phyloP scores from a whole-genome alignment of 2,329 filamentous ascomycete species.

The Cladosporium cucumerinum region DNA sequence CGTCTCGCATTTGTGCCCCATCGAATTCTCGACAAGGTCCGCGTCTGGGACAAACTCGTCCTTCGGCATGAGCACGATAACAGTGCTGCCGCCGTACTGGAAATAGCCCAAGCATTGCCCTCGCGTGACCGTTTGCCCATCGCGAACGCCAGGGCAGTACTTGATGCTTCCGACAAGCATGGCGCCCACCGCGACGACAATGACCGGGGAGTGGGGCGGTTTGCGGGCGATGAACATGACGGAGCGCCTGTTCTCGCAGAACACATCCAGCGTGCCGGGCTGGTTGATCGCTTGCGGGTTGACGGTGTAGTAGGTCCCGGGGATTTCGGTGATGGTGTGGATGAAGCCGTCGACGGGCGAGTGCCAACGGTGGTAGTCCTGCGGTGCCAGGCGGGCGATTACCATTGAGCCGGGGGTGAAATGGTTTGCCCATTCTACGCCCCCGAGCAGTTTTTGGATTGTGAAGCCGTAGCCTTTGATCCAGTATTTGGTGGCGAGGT shows the following conservation, averaged over 20 bases:
- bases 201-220: conserved; percentile 31
- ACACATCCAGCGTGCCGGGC: conserved; percentile 41
- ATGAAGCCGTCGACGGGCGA: conserved; percentile 36
- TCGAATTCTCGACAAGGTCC: conserved; percentile 41
- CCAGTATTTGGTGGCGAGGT: conserved; percentile 42
- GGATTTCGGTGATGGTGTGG: conserved; percentile 36
- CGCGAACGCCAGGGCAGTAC: conserved; percentile 39
- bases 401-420: conserved; percentile 39
- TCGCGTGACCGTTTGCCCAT: too few species aligned
- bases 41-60: conserved; percentile 38
- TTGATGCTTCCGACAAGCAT: conserved; percentile 45
- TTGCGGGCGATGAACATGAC: conserved; percentile 39
- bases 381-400: conserved; percentile 42
- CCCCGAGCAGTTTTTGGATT: conserved; percentile 31
- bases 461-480: conserved; percentile 45
- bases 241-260: conserved; percentile 42
- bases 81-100: conserved; percentile 43
- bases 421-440: conserved; percentile 28
- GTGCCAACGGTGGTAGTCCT: conserved; percentile 44
- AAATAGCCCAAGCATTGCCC: conserved; percentile 44
- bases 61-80: conserved; percentile 40
- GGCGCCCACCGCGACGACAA: conserved; percentile 42
- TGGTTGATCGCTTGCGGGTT: conserved; percentile 44
- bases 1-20: conserved; percentile 39
- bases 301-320: conserved; percentile 42